Base-by-base conservation (phyloP, 306 rosid species). In the Dalbergia cochinchinensis region DNA sequence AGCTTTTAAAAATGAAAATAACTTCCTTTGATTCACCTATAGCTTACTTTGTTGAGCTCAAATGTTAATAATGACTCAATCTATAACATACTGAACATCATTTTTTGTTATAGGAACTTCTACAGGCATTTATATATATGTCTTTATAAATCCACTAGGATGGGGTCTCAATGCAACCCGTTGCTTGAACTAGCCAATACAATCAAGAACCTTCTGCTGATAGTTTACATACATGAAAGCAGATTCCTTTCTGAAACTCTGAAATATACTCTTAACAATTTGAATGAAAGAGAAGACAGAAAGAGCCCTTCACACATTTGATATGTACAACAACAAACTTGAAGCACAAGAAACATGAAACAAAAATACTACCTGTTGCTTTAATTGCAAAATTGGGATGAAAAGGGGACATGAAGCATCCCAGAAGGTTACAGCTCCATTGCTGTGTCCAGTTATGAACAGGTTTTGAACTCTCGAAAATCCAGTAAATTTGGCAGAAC, bases 391-490 rank as follows among this genome's bases (percentile, higher is more conserved):
- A 71, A 91, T 79, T 48, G 96, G 95, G 58, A 83, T 57, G 47
- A 92, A 86, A 75, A 88, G 65, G 54, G 92, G 97, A 66, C 88
- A 88, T 14, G 98, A 88, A 53, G 91, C 90, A 84, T 95, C 99
- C 97, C 99, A 95, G 83, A 95, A 88, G 53, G 78, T 91, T 70
- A 92, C 37, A 71, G 92, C 83, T 72, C 99, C 99, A 79, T 92
- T 86, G 65, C 86, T 84, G 77, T 95, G 99, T 79, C 99, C 99
- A 47, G 96, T 90, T 84, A 95, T 91, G 85, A 92, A 92, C 86
- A 94, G 69, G 86, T 87, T 92, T 77, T 83, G 90, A 20, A 90
- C 90, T 85, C 77, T 92, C 0, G 89, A 90, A 86, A 94, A 92
- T 86, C 97, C 99, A 65, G 83, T 76, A 81, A 95, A 92, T 50